Percentiles rank a stretch among this genome's conserved stretches.
Conservation (phyloP, 805 yeast species). For the Ogataea trehalophila region DNA sequence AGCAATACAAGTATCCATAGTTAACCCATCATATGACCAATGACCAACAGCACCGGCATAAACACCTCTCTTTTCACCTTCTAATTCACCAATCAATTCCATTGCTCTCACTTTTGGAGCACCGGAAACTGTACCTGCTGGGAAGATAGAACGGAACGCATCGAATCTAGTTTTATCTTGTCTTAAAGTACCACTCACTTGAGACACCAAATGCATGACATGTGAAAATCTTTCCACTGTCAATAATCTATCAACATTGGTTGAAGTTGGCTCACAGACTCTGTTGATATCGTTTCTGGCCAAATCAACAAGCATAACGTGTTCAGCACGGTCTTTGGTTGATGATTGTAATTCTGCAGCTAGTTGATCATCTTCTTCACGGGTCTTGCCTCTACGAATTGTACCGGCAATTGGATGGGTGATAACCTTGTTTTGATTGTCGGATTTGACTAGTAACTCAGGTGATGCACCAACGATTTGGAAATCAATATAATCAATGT, state of each 20-base stretch:
- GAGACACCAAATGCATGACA: constrained; percentile 94
- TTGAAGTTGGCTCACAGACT: constrained; percentile 82
- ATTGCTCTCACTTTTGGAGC: constrained; percentile 97
- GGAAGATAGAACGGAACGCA: constrained; percentile 96
- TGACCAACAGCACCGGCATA: constrained; percentile 99
- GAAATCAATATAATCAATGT: constrained; percentile 86
- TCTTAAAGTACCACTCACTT: constrained; percentile 88
- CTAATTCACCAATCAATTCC: constrained; percentile 89
- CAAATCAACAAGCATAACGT: constrained; percentile 95
- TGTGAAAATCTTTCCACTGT: constrained; percentile 93
- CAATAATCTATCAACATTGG: constrained; percentile 81
- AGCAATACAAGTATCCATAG: constrained; percentile 98
- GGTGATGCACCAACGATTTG: constrained; percentile 98
- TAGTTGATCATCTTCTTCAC: constrained; percentile 83
- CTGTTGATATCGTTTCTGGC: constrained; percentile 96
- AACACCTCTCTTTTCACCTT: constrained; percentile 88
- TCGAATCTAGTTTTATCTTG: constrained; percentile 85
- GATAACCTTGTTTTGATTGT: constrained; percentile 62
- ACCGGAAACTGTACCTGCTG: constrained; percentile 98
- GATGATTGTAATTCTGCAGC: constrained; percentile 72
- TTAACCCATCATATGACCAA: constrained; percentile 93
- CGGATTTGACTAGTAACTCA: constrained; percentile 83
- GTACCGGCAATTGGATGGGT: constrained; percentile 99
- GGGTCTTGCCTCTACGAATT: constrained; percentile 80
- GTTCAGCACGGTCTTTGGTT: constrained; percentile 93